These are phyloP conservation scores for Senecio squalidus DNA, from an alignment of 140 eudicot species.

Conservation along the genomic window DNA sequence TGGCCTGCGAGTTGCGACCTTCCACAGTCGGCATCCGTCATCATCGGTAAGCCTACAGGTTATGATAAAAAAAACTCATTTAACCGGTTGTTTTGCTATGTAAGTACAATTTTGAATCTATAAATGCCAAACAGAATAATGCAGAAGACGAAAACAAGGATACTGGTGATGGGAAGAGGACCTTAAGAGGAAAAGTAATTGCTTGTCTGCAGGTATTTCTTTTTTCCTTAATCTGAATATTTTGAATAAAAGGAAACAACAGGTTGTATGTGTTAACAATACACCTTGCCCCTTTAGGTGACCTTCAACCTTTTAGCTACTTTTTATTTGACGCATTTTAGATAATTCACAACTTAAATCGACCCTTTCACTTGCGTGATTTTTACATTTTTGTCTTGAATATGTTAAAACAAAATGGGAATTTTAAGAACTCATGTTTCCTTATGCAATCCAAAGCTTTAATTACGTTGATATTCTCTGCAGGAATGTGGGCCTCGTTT, in stretches of 20 bases:
- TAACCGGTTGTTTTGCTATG: not conserved
- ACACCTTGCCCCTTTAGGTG: no score
- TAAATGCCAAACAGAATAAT: constrained; percentile 44
- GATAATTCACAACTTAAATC: no score
- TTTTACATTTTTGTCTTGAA: not conserved
- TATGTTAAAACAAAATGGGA: not conserved
- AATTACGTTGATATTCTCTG: not conserved
- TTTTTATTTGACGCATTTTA: no score
- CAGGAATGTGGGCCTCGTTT: constrained; percentile 99
- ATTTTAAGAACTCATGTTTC: no score
- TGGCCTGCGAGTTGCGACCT: constrained; percentile 91
- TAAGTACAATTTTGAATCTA: constrained; percentile 74
- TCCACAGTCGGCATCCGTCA: constrained; percentile 97
- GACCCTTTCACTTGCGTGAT: no score
- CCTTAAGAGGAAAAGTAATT: constrained; percentile 42
- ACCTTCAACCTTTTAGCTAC: no score
- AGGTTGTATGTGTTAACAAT: not conserved
- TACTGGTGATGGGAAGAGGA: constrained; percentile 26
- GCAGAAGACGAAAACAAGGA: constrained; percentile 31
- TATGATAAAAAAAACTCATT: not conserved
- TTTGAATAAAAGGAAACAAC: not conserved
- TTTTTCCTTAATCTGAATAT: not conserved
- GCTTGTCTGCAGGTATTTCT: constrained; percentile 72
- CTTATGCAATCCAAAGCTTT: no score
- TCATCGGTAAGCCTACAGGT: constrained; percentile 83